Percentiles rank a stretch among this genome's conserved stretches.
Evolutionary conservation across 495 filamentous ascomycete genomes (phyloP).

Genomic region (Penicillium flavigenum): DNA sequence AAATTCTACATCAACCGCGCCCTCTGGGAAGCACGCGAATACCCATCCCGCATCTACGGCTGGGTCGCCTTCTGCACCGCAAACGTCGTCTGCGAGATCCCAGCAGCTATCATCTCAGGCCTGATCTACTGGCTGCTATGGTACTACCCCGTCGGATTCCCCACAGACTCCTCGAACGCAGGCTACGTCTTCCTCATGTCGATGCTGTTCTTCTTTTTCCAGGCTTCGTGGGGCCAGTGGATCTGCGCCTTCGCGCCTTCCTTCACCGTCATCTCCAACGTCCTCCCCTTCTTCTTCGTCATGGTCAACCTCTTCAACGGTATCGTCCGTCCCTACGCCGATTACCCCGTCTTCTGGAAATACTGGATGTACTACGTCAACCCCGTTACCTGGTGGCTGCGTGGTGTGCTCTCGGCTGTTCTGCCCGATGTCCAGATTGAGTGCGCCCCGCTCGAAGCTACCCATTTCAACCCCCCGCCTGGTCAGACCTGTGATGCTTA

Average conservation of each 20-base stretch:
- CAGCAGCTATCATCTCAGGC: constrained; percentile 60
- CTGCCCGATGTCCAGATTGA: constrained; percentile 54
- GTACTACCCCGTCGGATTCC: constrained; percentile 78
- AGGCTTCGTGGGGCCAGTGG: constrained; percentile 78
- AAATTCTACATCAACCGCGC: constrained; percentile 78
- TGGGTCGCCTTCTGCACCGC: constrained; percentile 83
- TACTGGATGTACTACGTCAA: constrained; percentile 79
- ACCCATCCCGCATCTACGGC: constrained; percentile 73
- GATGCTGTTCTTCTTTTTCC: constrained; percentile 79
- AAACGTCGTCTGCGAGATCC: constrained; percentile 74
- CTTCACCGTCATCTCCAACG: constrained; percentile 78
- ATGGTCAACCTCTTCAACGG: constrained; percentile 78
- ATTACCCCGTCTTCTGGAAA: constrained; percentile 80
- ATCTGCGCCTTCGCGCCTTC: constrained; percentile 77
- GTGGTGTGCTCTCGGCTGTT: constrained; percentile 66
- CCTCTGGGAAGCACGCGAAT: constrained; percentile 74
- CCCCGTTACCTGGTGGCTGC: constrained; percentile 69
- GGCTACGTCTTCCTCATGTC: constrained; percentile 87
- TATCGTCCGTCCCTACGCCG: constrained; percentile 61
- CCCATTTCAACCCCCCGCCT: constrained; percentile 63
- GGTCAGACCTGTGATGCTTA: constrained; percentile 64
- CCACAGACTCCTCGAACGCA: constrained; percentile 58
- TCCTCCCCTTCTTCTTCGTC: constrained; percentile 64
- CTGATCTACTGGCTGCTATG: constrained; percentile 73
- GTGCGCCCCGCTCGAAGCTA: constrained; percentile 60